These are phyloP conservation scores for Triglochin maritima DNA, from an alignment of 106 monocot species.

Conservation along the genomic window DNA sequence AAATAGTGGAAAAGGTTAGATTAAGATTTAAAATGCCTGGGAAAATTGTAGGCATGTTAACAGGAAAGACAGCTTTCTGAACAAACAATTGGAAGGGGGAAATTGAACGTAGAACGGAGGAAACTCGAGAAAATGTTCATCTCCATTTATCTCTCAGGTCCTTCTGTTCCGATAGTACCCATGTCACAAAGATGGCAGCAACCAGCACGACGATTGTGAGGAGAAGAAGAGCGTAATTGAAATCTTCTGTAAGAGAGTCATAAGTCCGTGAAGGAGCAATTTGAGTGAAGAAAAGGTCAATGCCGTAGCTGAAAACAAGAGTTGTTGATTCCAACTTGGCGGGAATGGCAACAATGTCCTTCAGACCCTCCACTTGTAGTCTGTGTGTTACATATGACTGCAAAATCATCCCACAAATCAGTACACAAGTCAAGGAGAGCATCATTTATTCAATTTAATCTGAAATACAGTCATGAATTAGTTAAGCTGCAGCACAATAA, in stretches of 20 bases:
- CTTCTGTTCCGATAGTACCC: slow-evolving; percentile 76
- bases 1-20: background rate
- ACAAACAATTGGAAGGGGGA: background rate
- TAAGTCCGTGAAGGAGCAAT: slow-evolving; percentile 95
- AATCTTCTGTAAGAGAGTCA: slow-evolving; percentile 97
- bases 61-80: background rate
- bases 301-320: slow-evolving; percentile 75
- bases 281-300: slow-evolving; percentile 86
- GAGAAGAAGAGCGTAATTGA: slow-evolving; percentile 86
- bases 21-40: background rate
- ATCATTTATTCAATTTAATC: too few species aligned
- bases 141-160: slow-evolving; percentile 90
- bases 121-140: slow-evolving; percentile 13
- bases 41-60: background rate
- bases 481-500: too few species aligned
- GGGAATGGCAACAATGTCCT: slow-evolving; percentile 64
- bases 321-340: slow-evolving; percentile 86
- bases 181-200: slow-evolving; percentile 71
- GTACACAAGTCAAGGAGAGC: background rate
- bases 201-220: slow-evolving; percentile 76
- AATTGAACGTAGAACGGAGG: background rate
- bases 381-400: slow-evolving; percentile 94
- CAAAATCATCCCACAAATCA: slow-evolving; percentile 7
- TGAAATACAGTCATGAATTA: too few species aligned
- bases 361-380: slow-evolving; percentile 86